phyloP scores from a whole-genome alignment of 495 filamentous ascomycete genomes.

The Penicillium canariense region DNA sequence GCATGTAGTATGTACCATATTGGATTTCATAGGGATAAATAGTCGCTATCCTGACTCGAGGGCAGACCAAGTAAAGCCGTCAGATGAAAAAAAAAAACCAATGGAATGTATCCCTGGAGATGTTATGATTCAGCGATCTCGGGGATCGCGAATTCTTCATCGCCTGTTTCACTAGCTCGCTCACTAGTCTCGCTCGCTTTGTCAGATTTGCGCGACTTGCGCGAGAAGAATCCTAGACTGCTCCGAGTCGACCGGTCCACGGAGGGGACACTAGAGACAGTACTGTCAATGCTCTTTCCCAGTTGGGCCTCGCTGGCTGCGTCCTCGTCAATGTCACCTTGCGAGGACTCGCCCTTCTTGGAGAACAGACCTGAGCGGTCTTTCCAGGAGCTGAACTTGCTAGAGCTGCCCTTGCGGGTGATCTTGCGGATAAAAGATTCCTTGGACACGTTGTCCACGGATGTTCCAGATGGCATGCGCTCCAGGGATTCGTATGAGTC shows the following conservation, averaged over 20 bases:
- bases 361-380: conserved; percentile 60
- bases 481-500: conserved; percentile 79
- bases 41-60: conserved; percentile 2
- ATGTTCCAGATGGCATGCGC: conserved; percentile 61
- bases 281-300: conserved; percentile 49
- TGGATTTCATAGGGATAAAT: neutral
- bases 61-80: conserved; percentile 4
- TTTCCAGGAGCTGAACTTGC: conserved; percentile 76
- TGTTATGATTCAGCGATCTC: conserved; percentile 25
- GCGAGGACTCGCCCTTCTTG: conserved; percentile 58
- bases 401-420: conserved; percentile 74
- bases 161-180: conserved; percentile 45
- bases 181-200: conserved; percentile 48
- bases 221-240: conserved; percentile 50
- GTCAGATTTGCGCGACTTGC: conserved; percentile 49
- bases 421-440: conserved; percentile 70
- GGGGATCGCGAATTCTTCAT: conserved; percentile 43
- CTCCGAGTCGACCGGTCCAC: conserved; percentile 46
- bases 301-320: conserved; percentile 43
- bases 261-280: conserved; percentile 41
- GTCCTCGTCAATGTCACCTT: conserved; percentile 52
- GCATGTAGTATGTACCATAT: conserved; percentile 2
- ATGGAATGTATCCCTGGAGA: neutral
- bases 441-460: conserved; percentile 60
- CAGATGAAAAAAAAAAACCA: neutral